Base-by-base conservation (phyloP, 2,329 filamentous ascomycete species). In the Xylariaceae sp. region DNA sequence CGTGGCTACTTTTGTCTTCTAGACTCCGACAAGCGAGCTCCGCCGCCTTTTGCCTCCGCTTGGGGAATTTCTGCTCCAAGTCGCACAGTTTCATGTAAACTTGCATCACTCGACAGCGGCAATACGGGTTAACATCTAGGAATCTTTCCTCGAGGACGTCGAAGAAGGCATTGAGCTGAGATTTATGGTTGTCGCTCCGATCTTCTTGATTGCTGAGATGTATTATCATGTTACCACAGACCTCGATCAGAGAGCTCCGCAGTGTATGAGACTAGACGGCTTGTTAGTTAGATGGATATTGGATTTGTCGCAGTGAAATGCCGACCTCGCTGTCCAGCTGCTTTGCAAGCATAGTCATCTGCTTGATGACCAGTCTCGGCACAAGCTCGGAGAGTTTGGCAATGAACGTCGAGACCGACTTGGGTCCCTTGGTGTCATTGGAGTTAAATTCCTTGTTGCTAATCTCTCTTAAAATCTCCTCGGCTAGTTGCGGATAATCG, bases 381-480 rank as follows among this genome's bases (percentile, higher is more conserved):
- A 89, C 88, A 55, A 99, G 79, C 69, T 97, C 94, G 0, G 94
- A 97, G 26, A 99, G 80, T 68, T 92, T 95, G 53, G 92, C 82
- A 63, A 99, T 88, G 67, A 99, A 99, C 1, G 88, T 83, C 13
- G 94, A 97, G 7, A 97, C 90, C 0, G 92, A 97, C 71, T 97
- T 99, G 12, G 95, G 94, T 0, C 94, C 94, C 68, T 88, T 90
- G 1, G 88, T 91, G 70, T 99, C 95, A 66, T 95, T 99, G 58
- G 88, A 92, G 71, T 95, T 96, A 75, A 97, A 99, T 68, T 97
- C 92, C 70, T 96, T 99, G 72, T 92, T 96, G 70, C 92, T 95
- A 61, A 99, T 81, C 68, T 99, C 94, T 65, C 90, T 86, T 54
- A 99, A 73, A 29, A 97, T 89, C 68, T 99, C 94, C 68, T 96